These are phyloP conservation scores for Phialocephala subalpina DNA, from an alignment of 2,329 filamentous ascomycete species.

Conservation along the genomic window DNA sequence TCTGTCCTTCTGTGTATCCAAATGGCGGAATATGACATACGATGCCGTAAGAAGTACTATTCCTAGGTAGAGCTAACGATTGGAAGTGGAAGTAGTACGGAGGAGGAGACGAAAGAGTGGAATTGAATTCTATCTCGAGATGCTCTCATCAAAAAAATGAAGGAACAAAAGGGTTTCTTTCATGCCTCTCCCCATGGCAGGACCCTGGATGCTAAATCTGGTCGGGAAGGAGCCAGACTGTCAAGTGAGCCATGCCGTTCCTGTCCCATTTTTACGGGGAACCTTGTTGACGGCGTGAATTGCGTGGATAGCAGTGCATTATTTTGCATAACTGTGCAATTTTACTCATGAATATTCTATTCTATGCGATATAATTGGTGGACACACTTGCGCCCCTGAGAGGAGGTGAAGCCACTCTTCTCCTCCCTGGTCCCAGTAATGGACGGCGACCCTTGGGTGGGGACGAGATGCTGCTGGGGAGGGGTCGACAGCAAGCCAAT, in stretches of 20 bases:
- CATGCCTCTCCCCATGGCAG: conserved; percentile 6
- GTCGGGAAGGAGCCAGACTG: neutral
- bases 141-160: neutral
- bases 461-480: neutral
- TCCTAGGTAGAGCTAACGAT: conserved; percentile 18
- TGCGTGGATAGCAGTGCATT: conserved; percentile 18
- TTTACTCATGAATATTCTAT: conserved; percentile 19
- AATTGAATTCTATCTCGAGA: neutral
- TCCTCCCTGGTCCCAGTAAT: conserved; percentile 16
- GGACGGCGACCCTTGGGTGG: neutral
- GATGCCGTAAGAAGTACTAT: conserved; percentile 10
- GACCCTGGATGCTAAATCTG: neutral
- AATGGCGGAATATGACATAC: conserved; percentile 22
- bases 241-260: neutral
- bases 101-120: neutral
- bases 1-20: conserved; percentile 22
- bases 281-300: conserved; percentile 20
- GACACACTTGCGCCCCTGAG: conserved; percentile 7
- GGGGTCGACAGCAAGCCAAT: neutral
- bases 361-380: conserved; percentile 4
- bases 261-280: conserved; percentile 22
- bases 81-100: neutral
- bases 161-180: conserved; percentile 5
- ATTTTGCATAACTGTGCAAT: conserved; percentile 23
- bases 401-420: conserved; percentile 6